phyloP scores from a whole-genome alignment of 2,329 filamentous ascomycete species.

The Podosphaera xanthii region DNA sequence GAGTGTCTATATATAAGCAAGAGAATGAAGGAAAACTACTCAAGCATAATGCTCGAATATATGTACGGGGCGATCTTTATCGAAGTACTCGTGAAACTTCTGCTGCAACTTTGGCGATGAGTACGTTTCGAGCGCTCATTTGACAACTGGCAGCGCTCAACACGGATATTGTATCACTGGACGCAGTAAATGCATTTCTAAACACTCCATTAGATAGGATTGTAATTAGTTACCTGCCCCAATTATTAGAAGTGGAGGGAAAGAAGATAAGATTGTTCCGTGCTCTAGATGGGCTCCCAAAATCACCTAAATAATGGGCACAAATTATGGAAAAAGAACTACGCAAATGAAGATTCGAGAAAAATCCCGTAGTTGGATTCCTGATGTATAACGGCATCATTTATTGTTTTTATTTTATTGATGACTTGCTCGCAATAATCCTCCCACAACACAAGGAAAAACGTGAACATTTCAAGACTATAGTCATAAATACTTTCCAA shows the following conservation, averaged over 20 bases:
- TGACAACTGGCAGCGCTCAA: background rate
- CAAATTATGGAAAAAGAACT: background rate
- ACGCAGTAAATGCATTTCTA: background rate
- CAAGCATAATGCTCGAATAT: background rate
- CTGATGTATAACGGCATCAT: background rate
- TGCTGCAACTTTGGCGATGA: background rate
- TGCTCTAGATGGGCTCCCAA: background rate
- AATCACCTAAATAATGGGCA: background rate
- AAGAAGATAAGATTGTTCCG: background rate
- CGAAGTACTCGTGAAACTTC: background rate
- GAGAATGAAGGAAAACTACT: background rate
- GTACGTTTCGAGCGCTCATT: background rate
- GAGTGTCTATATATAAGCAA: background rate
- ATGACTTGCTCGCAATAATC: background rate
- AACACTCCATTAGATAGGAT: background rate
- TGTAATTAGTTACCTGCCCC: background rate
- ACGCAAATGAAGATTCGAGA: background rate
- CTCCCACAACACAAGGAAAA: too few relatives aligned
- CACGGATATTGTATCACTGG: background rate
- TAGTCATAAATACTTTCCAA: too few relatives aligned
- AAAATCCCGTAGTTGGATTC: background rate
- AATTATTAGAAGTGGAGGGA: background rate
- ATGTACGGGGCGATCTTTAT: background rate
- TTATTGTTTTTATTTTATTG: background rate
- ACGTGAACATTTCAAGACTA: too few relatives aligned